Evolutionary conservation across 495 filamentous ascomycete genomes (phyloP).

Genomic region (Terfezia boudieri): DNA sequence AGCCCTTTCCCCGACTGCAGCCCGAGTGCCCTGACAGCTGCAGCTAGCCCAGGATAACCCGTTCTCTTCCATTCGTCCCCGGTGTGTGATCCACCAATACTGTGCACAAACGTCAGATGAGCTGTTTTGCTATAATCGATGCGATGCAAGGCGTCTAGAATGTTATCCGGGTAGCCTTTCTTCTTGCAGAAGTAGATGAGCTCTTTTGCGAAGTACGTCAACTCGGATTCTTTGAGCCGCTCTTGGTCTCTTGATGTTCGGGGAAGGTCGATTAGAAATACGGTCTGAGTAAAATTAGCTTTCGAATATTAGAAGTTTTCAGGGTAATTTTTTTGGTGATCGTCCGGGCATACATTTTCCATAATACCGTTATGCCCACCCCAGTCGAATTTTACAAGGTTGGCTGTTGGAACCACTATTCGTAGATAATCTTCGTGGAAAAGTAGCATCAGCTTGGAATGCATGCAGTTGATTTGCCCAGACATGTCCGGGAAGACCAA

Average conservation of each 20-base stretch:
- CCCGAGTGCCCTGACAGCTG: slow-evolving; percentile 31
- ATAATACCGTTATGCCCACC: slow-evolving; percentile 37
- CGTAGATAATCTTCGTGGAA: slow-evolving; percentile 36
- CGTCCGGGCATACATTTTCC: slow-evolving; percentile 33
- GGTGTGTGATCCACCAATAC: slow-evolving; percentile 36
- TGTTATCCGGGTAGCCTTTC: slow-evolving; percentile 27
- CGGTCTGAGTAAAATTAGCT: slow-evolving; percentile 21
- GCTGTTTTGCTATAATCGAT: slow-evolving; percentile 40
- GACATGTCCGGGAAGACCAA: slow-evolving; percentile 37
- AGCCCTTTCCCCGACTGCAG: slow-evolving; percentile 25
- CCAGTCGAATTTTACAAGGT: slow-evolving; percentile 44
- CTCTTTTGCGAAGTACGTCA: slow-evolving; percentile 33
- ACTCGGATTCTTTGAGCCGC: neutral
- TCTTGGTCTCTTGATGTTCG: slow-evolving; percentile 17
- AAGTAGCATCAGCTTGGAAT: slow-evolving; percentile 52
- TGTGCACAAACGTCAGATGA: slow-evolving; percentile 41
- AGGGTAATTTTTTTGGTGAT: neutral
- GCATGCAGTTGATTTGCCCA: slow-evolving; percentile 42
- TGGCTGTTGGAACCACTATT: slow-evolving; percentile 44
- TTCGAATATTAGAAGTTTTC: neutral
- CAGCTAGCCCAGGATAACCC: slow-evolving; percentile 40
- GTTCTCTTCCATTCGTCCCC: slow-evolving; percentile 30
- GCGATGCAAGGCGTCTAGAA: slow-evolving; percentile 26
- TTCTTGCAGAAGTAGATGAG: slow-evolving; percentile 37
- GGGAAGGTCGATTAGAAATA: slow-evolving; percentile 51